Conservation (phyloP, 2,329 filamentous ascomycete species). For the Curvularia verruculosa region DNA sequence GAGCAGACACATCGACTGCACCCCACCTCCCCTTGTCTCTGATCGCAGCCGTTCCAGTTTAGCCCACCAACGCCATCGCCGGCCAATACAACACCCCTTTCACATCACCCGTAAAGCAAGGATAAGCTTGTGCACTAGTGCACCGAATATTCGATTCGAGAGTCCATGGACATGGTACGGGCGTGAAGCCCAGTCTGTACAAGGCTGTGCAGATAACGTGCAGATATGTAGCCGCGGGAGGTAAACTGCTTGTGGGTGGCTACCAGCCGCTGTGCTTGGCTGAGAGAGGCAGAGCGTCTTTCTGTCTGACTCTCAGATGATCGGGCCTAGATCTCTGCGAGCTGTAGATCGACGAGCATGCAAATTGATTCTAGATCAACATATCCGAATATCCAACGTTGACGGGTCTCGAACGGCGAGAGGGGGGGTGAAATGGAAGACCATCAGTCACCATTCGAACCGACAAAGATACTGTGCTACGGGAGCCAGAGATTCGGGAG, state of each 20-base stretch:
- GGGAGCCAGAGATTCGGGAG: background rate
- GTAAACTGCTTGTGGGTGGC: slow-evolving; percentile 15
- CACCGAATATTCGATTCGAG: slow-evolving; percentile 18
- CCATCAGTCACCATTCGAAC: background rate
- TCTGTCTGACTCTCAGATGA: background rate
- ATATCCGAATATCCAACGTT: slow-evolving; percentile 1
- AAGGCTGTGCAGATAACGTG: slow-evolving; percentile 18
- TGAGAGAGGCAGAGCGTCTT: background rate
- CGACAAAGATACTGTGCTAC: background rate
- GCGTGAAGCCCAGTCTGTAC: slow-evolving; percentile 12
- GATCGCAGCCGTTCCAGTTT: slow-evolving; percentile 1
- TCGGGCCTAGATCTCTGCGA: slow-evolving; percentile 8
- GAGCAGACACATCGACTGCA: background rate
- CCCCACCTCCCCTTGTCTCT: slow-evolving; percentile 2
- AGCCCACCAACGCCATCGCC: background rate
- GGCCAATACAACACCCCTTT: background rate
- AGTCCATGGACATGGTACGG: slow-evolving; percentile 17
- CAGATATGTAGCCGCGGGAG: slow-evolving; percentile 27
- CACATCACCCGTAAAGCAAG: background rate
- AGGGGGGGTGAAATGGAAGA: background rate
- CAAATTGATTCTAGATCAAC: slow-evolving; percentile 10
- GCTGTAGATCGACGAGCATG: slow-evolving; percentile 4
- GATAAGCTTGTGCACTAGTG: slow-evolving; percentile 14
- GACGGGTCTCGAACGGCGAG: background rate
- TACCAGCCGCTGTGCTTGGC: slow-evolving; percentile 8